Evolutionary conservation across 2,329 filamentous ascomycete genomes (phyloP).

Genomic region (Microdochium paspali): DNA sequence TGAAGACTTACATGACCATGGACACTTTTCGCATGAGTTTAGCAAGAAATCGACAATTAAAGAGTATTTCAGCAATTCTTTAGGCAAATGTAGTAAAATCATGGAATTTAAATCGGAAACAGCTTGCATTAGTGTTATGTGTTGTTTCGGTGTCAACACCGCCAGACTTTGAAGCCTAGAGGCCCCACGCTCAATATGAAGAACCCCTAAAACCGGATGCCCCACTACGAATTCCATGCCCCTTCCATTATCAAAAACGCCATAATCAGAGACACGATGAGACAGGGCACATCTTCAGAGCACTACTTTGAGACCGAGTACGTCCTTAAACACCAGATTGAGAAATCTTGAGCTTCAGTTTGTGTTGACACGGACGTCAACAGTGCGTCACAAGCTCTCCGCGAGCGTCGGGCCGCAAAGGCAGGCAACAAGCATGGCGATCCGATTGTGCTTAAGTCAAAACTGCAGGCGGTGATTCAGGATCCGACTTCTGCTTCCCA

Average conservation of each 20-base stretch:
- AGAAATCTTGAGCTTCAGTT: slow-evolving; percentile 26
- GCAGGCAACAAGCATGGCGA: slow-evolving; percentile 69
- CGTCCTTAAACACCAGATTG: slow-evolving; percentile 18
- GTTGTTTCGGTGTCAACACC: not conserved
- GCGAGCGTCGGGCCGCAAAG: slow-evolving; percentile 58
- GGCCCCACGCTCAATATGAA: not conserved
- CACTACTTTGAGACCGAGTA: slow-evolving; percentile 93
- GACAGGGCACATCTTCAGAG: slow-evolving; percentile 58
- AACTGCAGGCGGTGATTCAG: slow-evolving; percentile 65
- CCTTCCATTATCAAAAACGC: slow-evolving; percentile 1
- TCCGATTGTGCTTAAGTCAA: slow-evolving; percentile 73
- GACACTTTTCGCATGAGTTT: no score
- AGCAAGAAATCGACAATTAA: no score
- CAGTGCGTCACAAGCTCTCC: slow-evolving; percentile 39
- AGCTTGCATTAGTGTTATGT: no score
- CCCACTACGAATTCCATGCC: slow-evolving; percentile 3
- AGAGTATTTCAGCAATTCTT: no score
- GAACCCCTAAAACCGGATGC: not conserved
- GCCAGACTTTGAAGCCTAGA: not conserved
- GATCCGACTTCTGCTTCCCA: slow-evolving; percentile 54
- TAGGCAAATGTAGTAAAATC: no score
- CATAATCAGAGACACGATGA: slow-evolving; percentile 36
- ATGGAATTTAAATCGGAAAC: no score
- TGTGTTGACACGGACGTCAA: slow-evolving; percentile 11
- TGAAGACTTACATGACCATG: no score